phyloP scores from a whole-genome alignment of 2,329 filamentous ascomycete species.

The Sporothrix dimorphospora region DNA sequence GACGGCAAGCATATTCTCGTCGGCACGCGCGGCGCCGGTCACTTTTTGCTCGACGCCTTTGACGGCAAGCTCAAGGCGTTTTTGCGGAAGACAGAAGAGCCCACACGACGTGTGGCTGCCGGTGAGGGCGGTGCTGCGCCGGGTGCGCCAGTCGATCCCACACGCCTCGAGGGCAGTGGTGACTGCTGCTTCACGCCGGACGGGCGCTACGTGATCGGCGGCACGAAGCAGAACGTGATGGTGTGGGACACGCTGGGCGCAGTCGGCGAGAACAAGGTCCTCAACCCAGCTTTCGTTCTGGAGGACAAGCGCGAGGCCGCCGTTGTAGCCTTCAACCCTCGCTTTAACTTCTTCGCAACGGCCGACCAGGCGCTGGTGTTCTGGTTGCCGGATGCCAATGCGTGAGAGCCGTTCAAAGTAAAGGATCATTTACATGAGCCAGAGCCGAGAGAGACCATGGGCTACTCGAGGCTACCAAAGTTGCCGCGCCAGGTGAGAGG shows the following conservation, averaged over 20 bases:
- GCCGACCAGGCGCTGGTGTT: conserved; percentile 84
- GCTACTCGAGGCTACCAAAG: no score
- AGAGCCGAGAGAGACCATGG: no score
- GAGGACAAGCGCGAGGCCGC: conserved; percentile 71
- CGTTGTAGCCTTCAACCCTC: conserved; percentile 83
- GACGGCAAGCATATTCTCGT: conserved; percentile 87
- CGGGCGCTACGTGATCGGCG: conserved; percentile 84
- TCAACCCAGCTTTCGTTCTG: conserved; percentile 66
- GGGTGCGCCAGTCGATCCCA: conserved; percentile 41
- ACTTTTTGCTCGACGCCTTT: conserved; percentile 94
- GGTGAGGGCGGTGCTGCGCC: conserved; percentile 50
- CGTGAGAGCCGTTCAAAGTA: conserved; percentile 37
- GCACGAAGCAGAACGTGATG: conserved; percentile 72
- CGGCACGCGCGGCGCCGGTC: conserved; percentile 79
- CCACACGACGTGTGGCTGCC: conserved; percentile 55
- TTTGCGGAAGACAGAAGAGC: conserved; percentile 61
- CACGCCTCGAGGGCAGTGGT: conserved; percentile 62
- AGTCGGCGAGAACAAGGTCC: conserved; percentile 57
- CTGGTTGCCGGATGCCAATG: conserved; percentile 72
- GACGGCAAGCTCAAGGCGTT: conserved; percentile 78
- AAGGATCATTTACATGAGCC: no score
- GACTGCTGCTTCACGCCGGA: conserved; percentile 91
- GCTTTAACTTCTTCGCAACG: conserved; percentile 88
- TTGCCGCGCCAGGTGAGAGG: no score
- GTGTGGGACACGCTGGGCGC: conserved; percentile 80